Base-by-base conservation (phyloP, 2,329 filamentous ascomycete genomes). In the Fusarium siculi region DNA sequence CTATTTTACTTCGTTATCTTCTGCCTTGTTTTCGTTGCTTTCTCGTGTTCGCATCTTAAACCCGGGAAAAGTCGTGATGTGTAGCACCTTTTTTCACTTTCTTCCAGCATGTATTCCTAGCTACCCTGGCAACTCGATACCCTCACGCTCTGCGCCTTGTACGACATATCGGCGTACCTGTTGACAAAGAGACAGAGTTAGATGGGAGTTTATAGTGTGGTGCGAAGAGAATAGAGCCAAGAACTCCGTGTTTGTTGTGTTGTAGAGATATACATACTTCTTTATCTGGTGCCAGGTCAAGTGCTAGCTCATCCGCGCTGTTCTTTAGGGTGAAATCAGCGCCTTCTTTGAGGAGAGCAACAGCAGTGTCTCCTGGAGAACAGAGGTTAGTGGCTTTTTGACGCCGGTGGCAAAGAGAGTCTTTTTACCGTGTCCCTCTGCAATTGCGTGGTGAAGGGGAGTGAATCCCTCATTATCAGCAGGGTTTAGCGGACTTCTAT, bases 401-500 rank as follows among this genome's bases (percentile, higher is more conserved):
- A 36, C 30, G 19, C 19, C 11, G 32, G 25, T 25, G 30, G 37
- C 14, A 28, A 30, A 19, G 37, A 34, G 47, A 23, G 49, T 54
- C 7, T 42, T 19, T 85, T 44, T 78, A 90, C 90, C 91, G 80
- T 93, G 90, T 9, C 91, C 91, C 79, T 96, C 93, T 4, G 92
- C 92, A 73, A 95, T 84, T 18, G 93, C 91, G 80, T 99, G 96
- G 83, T 99, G 96, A 77, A 99, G 85, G 7, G 96, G 92, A 30
- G 96, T 98, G 80, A 93, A 91, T 2, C 96, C 96, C 74, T 94
- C 91, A 40, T 86, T 85, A 83, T 99, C 96, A 5, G 92, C 91
- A 5, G 94, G 91, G 81, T 97, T 94, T 30, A 98, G 80, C 1
- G 96, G 95, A 73, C 94, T 97, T 74, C 86, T 87, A 75, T 93